phyloP scores from a whole-genome alignment of 2,329 filamentous ascomycete genomes.

The Phyllosticta citriasiana region DNA sequence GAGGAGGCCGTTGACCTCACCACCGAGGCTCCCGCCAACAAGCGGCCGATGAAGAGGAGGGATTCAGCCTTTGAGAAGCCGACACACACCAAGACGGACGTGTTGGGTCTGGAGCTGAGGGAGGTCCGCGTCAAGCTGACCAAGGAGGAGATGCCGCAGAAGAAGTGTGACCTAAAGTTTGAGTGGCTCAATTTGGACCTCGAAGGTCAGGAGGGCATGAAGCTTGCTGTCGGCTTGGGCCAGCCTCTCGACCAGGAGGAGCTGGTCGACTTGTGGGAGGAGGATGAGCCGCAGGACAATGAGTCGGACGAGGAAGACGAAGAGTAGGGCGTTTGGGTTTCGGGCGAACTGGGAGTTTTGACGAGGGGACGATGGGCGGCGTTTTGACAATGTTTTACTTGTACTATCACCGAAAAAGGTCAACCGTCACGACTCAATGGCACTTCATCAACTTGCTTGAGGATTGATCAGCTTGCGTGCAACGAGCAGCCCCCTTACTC shows the following conservation, averaged over 20 bases:
- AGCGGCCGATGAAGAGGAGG: constrained; percentile 1
- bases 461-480: background rate
- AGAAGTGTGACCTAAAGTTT: background rate
- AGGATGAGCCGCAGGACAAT: constrained; percentile 2
- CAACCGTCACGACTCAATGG: background rate
- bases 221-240: constrained; percentile 4
- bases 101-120: constrained; percentile 6
- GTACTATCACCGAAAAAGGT: background rate
- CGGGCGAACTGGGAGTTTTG: background rate
- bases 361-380: background rate
- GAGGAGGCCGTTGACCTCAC: constrained; percentile 1
- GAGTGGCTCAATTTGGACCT: background rate
- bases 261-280: constrained; percentile 7
- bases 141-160: background rate
- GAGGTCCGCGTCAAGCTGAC: constrained; percentile 2
- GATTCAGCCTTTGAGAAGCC: constrained; percentile 9
- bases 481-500: no score
- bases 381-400: background rate
- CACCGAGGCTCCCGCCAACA: background rate
- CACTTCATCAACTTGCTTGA: background rate
- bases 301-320: constrained; percentile 1
- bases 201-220: background rate
- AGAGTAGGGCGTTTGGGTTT: background rate
- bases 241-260: constrained; percentile 8
- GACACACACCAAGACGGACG: constrained; percentile 8